Evolutionary conservation across 1,284 basidiomycete species (phyloP).

Genomic region (Afroboletus lepidellus): DNA sequence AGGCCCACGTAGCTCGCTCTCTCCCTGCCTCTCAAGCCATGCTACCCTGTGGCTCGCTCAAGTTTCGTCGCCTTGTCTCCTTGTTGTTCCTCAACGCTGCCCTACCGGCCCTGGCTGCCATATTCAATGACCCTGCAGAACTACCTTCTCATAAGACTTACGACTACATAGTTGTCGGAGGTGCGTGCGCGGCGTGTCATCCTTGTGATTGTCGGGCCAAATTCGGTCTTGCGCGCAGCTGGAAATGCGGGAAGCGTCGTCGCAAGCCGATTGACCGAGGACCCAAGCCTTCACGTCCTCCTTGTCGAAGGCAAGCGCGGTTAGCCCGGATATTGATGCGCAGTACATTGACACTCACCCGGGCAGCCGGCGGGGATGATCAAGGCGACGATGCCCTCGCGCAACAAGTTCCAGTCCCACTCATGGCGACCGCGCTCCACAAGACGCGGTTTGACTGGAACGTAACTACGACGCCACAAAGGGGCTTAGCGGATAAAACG

Average conservation of each 20-base stretch:
- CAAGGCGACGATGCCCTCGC: not conserved
- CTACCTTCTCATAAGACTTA: not conserved
- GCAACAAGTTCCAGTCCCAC: not conserved
- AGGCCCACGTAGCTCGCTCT: not conserved
- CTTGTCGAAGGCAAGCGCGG: not conserved
- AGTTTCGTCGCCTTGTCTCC: not conserved
- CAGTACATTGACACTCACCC: not conserved
- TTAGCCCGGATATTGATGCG: not conserved
- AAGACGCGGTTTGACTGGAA: conserved; percentile 1
- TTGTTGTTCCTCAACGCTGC: not conserved
- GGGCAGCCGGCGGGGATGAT: not conserved
- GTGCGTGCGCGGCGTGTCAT: not conserved
- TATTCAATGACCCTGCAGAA: not conserved
- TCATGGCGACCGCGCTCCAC: not conserved
- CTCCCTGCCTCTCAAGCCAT: not conserved
- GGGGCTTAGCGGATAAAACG: not conserved
- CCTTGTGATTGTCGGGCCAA: not conserved
- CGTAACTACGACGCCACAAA: not conserved
- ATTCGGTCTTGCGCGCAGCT: not conserved
- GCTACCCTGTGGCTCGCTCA: not conserved
- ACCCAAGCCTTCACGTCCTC: not conserved
- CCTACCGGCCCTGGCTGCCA: not conserved
- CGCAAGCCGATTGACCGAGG: not conserved
- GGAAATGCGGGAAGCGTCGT: not conserved
- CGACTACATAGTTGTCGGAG: not conserved